phyloP scores from a whole-genome alignment of 495 filamentous ascomycete species.

The Cladorrhinum samala region DNA sequence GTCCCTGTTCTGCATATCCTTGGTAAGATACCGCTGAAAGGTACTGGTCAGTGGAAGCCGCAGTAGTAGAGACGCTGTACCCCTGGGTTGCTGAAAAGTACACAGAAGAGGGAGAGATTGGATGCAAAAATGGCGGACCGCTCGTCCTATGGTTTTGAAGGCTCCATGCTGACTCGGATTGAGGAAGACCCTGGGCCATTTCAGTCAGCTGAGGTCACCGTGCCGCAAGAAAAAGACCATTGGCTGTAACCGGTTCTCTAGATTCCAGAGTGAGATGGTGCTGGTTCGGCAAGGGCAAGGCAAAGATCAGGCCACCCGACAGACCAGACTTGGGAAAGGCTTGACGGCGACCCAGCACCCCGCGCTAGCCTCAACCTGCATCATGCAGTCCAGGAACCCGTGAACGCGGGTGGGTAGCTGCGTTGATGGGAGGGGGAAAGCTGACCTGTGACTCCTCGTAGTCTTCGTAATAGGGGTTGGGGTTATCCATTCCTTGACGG shows the following conservation, averaged over 20 bases:
- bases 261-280: neutral
- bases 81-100: neutral
- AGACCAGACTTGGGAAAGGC: neutral
- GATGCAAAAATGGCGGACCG: neutral
- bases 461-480: neutral
- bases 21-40: neutral
- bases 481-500: neutral
- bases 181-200: neutral
- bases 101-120: neutral
- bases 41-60: neutral
- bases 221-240: neutral
- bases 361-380: neutral
- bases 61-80: neutral
- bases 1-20: neutral
- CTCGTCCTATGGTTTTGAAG: neutral
- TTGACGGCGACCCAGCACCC: neutral
- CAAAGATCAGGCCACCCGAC: neutral
- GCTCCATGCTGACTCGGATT: neutral
- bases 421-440: neutral
- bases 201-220: constrained; percentile 4
- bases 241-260: neutral
- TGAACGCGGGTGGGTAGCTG: neutral
- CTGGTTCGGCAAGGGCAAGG: neutral
- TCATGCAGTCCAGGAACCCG: neutral
- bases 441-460: neutral